Conservation (phyloP, 768 basidiomycete genomes). For the Mycena vulgaris region DNA sequence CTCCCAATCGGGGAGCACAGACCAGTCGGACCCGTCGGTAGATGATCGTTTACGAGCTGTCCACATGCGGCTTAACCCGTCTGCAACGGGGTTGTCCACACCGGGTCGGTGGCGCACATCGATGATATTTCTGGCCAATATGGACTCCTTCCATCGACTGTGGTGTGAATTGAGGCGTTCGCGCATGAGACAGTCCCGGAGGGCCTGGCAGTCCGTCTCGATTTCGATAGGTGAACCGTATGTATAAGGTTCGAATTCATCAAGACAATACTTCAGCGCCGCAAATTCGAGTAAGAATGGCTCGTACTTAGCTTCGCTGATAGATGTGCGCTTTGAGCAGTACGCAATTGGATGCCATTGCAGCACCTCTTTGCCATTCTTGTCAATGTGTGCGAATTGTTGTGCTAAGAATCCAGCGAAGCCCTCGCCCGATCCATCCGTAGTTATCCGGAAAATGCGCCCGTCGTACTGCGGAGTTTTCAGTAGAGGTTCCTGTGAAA, state of each 20-base stretch:
- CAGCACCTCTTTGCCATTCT: conserved; percentile 33
- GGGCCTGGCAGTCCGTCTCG: conserved; percentile 20
- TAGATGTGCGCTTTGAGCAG: conserved; percentile 53
- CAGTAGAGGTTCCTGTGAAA: conserved; percentile 44
- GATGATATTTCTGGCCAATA: conserved; percentile 42
- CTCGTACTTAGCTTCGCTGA: conserved; percentile 48
- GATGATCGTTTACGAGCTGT: conserved; percentile 7
- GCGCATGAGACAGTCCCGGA: conserved; percentile 42
- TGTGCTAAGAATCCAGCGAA: conserved; percentile 49
- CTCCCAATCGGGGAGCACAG: conserved; percentile 48
- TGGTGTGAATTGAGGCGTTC: conserved; percentile 41
- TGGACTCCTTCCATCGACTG: conserved; percentile 47
- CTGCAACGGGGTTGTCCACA: conserved; percentile 40
- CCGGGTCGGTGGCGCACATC: conserved; percentile 33
- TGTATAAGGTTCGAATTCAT: conserved; percentile 39
- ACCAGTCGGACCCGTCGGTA: conserved; percentile 39
- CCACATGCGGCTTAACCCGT: conserved; percentile 44
- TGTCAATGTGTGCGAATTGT: conserved; percentile 30
- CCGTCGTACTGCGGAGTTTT: conserved; percentile 44
- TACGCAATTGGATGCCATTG: conserved; percentile 50
- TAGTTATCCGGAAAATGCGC: conserved; percentile 46
- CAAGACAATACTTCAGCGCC: conserved; percentile 35
- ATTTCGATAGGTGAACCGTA: conserved; percentile 47
- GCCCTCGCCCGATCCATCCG: conserved; percentile 48
- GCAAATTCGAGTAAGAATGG: conserved; percentile 51